Evolutionary conservation across 306 rosid species (phyloP), one percentile per base, ranked within the genome.

Genomic region (Malus sylvestris): DNA sequence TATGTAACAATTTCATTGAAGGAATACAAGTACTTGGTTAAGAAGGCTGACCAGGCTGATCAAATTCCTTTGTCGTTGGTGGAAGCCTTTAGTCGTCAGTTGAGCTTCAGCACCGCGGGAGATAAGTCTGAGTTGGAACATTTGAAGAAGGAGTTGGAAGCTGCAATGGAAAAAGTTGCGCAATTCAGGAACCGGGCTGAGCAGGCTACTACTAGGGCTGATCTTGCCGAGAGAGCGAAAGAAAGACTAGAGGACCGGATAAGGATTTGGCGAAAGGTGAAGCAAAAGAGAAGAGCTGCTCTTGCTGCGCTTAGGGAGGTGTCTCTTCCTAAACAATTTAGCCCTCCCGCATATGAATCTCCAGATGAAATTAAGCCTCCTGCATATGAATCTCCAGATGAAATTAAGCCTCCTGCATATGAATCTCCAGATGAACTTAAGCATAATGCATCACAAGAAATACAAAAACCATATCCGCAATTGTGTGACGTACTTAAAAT

Each of bases 171-270:
- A 9, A 94, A 89, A 66, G 84, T 88, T 8, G 86, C 83, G 13
- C 91, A 88, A 75, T 80, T 88, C 71, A 78, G 96, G 78, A 85
- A 79, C 25, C 89, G 96, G 1, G 89, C 94, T 42, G 98, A 88
- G 75, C 98, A 91, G 67, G 98, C 98, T 30, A 61, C 74, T 1
- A 91, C 89, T 46, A 81, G 97, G 49, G 98, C 97, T 51, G 97
- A 91, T 70, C 73, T 81, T 32, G 94, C 98, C 2, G 97, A 91
- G 94, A 90, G 83, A 77, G 91, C 90, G 20, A 93, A 90, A 75
- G 80, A 82, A 27, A 86, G 79, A 33, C 42, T 91, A 8, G 96
- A 93, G 79, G 90, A 86, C 7, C 87, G 81, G 70, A 69, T 88
- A 72, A 89, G 82, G 83, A 87, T 88, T 77, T 83, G 86, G 33